Evolutionary conservation across 306 rosid genomes (phyloP), one percentile per base, ranked within the genome.

Genomic region (Comarum palustre): DNA sequence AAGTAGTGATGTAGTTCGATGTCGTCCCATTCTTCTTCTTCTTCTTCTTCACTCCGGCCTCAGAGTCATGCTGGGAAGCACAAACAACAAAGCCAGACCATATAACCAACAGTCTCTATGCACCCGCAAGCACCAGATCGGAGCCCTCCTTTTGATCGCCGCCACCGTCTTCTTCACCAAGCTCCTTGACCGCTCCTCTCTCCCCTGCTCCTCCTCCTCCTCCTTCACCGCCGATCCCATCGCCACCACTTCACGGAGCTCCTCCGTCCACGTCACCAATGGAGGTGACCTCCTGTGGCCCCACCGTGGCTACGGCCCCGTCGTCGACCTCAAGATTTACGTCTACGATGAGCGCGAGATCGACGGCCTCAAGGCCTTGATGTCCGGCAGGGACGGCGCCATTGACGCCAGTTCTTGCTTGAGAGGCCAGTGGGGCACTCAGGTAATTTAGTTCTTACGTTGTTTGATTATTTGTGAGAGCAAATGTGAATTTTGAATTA

Each of bases 391-490:
- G 55, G 91, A 90, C 16, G 95, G 97, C 39, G 75, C 75, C 74
- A 86, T 94, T 79, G 82, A 84, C 0, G 77, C 85, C 52, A 64
- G 79, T 38, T 75, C 84, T 80, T 94, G 99, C 81, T 73, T 87
- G 80, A 94, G 85, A 76, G 97, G 97, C 75, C 97, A 94, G 73
- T 94, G 99, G 99, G 99, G 97, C 68, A 89, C 96, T 87, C 97
- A 94, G 96, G 99, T 91, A 69, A 36, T 55, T 55, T 3, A 8
- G 0, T 57, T 22, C 17, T 57, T 57, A 4, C 36, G 5, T 6
- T 27, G 15, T 24, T 57, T 11, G 8, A 57, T 25, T 20, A 6
- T 6, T 20, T 54, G 29, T 27, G 12, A 58, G 15, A 27, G 63
- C 7, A 11, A 6, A 27, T 24, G 32, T 55, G 12, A 8, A 24